Conservation (phyloP, 768 basidiomycete species). For the Agrocybe praecox region DNA sequence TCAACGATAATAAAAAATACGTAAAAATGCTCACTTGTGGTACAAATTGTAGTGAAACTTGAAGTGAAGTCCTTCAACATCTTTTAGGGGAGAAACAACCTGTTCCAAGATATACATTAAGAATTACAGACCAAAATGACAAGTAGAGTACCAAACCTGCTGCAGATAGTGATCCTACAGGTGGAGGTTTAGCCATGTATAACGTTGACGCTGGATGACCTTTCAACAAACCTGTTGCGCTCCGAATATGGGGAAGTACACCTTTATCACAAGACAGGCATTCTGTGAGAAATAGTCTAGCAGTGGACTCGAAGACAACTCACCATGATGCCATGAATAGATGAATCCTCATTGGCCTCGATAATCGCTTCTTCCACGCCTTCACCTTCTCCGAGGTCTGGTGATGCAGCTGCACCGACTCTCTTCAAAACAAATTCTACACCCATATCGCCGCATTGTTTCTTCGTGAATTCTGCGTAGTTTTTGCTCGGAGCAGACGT, state of each 20-base stretch:
- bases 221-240: conserved; percentile 68
- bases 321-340: conserved; percentile 95
- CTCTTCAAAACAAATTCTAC: conserved; percentile 82
- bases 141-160: conserved; percentile 55
- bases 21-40: conserved; percentile 70
- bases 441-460: conserved; percentile 87
- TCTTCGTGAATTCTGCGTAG: conserved; percentile 91
- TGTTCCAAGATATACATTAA: no score
- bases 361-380: conserved; percentile 97
- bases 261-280: conserved; percentile 43
- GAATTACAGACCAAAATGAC: no score
- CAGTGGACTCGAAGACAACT: conserved; percentile 18
- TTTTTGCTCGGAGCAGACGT: conserved; percentile 75
- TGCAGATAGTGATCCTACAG: conserved; percentile 93
- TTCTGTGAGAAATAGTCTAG: conserved; percentile 1
- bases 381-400: conserved; percentile 71
- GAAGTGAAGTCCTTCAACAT: conserved; percentile 96
- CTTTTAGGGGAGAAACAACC: conserved; percentile 95
- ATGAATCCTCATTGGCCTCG: conserved; percentile 87
- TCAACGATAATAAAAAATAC: neutral
- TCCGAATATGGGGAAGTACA: conserved; percentile 97
- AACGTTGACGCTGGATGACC: neutral
- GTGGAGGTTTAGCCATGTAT: neutral
- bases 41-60: conserved; percentile 95
- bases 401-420: conserved; percentile 63